These are phyloP conservation scores for Westerdykella ornata DNA, from an alignment of 2,329 filamentous ascomycete species.

Conservation along the genomic window DNA sequence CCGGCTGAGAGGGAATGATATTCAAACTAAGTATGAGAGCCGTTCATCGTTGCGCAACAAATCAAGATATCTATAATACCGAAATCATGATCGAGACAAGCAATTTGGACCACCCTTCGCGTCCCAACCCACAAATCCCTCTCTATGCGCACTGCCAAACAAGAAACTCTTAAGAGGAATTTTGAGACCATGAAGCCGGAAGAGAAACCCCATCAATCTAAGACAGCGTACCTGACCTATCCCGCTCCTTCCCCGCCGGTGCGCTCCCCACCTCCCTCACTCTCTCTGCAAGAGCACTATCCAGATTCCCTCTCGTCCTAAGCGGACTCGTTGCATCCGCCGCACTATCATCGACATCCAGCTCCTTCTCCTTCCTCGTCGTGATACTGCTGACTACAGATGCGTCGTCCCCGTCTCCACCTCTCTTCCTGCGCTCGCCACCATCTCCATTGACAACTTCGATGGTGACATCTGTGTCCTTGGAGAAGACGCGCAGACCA, in stretches of 20 bases:
- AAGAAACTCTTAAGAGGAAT: too few relatives aligned
- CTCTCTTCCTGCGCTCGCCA: slow-evolving; percentile 19
- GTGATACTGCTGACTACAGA: slow-evolving; percentile 19
- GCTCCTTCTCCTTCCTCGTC: slow-evolving; percentile 26
- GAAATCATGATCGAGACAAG: too few relatives aligned
- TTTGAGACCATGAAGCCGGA: too few relatives aligned
- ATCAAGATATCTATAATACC: too few relatives aligned
- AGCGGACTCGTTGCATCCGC: slow-evolving; percentile 37
- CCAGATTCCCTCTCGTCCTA: slow-evolving; percentile 24
- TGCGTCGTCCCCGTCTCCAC: slow-evolving; percentile 16
- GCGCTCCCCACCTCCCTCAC: slow-evolving; percentile 24
- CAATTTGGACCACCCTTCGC: too few relatives aligned
- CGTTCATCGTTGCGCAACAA: too few relatives aligned
- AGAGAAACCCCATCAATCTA: slow-evolving; percentile 2
- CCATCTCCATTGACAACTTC: slow-evolving; percentile 43
- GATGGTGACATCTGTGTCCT: slow-evolving; percentile 47
- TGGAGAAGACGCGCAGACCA: slow-evolving; percentile 52
- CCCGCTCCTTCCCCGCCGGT: slow-evolving; percentile 25
- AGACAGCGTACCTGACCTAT: slow-evolving; percentile 24
- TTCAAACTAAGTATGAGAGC: too few relatives aligned
- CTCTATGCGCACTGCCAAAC: too few relatives aligned
- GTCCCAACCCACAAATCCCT: too few relatives aligned
- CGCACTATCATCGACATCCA: slow-evolving; percentile 39
- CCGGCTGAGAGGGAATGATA: too few relatives aligned
- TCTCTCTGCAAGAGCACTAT: slow-evolving; percentile 19